phyloP scores from a whole-genome alignment of 2,329 filamentous ascomycete genomes.

The Neoascochyta sp. region DNA sequence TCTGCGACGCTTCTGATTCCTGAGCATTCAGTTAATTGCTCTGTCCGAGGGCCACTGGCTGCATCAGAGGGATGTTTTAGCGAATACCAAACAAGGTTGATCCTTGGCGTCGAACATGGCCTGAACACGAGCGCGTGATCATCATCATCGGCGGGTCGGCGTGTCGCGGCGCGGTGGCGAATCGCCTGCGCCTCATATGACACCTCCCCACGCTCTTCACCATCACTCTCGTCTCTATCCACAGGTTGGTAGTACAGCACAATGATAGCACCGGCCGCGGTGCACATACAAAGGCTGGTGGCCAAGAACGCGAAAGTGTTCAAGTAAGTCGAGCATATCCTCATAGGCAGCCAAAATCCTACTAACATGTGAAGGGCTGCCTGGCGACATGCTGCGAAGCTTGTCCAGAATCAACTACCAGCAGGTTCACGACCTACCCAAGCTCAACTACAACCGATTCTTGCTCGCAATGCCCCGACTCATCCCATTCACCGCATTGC shows the following conservation, averaged over 20 bases:
- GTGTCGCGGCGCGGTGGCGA: constrained; percentile 13
- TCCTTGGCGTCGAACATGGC: not conserved
- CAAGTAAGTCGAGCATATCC: constrained; percentile 28
- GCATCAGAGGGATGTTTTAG: too few species aligned
- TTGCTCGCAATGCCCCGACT: constrained; percentile 54
- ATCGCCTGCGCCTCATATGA: constrained; percentile 19
- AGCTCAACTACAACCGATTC: constrained; percentile 56
- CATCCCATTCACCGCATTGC: constrained; percentile 61
- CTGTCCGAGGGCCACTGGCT: too few species aligned
- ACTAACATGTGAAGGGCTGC: constrained; percentile 41
- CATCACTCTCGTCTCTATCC: constrained; percentile 10
- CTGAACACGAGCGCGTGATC: constrained; percentile 12
- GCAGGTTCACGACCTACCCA: constrained; percentile 43
- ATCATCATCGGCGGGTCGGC: constrained; percentile 16
- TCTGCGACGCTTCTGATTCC: too few species aligned
- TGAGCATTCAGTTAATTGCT: too few species aligned
- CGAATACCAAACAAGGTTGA: too few species aligned
- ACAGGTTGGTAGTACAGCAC: constrained; percentile 16
- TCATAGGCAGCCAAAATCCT: not conserved
- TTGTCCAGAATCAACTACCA: constrained; percentile 45
- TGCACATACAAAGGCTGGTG: constrained; percentile 40
- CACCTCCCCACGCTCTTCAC: constrained; percentile 16
- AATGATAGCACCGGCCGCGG: constrained; percentile 40
- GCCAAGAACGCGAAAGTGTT: constrained; percentile 42
- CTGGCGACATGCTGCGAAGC: constrained; percentile 47